Base-by-base conservation (phyloP, 768 basidiomycete genomes). In the Rhizopogon vesiculosus region DNA sequence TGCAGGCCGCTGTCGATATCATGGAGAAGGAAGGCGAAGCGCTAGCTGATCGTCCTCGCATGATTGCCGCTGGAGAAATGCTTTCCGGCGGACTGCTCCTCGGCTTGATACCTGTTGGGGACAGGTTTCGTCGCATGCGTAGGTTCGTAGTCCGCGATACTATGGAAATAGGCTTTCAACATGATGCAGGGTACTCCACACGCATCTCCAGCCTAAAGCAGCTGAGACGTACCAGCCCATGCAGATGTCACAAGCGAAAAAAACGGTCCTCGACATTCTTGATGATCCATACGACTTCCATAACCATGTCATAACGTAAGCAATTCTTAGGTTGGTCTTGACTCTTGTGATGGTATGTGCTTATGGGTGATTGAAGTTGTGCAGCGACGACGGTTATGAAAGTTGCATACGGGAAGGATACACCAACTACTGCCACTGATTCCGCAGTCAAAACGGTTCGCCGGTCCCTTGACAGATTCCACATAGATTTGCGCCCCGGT, bases 1-100 rank as follows among this genome's bases (percentile, higher is more conserved):
- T 25, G 4, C 25, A 81, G 58, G 79, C 78, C 7, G 79, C 82
- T 0, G 70, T 80, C 0, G 80, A 82, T 9, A 76, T 83, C 51
- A 78, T 83, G 79, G 82, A 83, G 64, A 77, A 78, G 54, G 78
- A 82, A 59, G 81, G 81, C 2, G 78, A 76, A 0, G 59, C 69
- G 0, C 66, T 77, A 9, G 75, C 72, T 0, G 82, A 83, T 60
- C 64, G 82, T 42, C 82, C 82, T 5, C 58, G 63, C 1, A 73
- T 68, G 35, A 79, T 83, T 25, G 25, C 25, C 39, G 71, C 80
- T 0, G 81, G 77, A 0, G 78, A 82, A 53, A 78, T 76, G 0
- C 67, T 81, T 0, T 77, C 75, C 0, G 82, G 82, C 3, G 81
- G 81, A 0, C 80, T 82, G 79, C 64, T 81, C 15, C 69, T 78